Conservation (phyloP, 2,329 filamentous ascomycete genomes). For the Aspergillus ruber region DNA sequence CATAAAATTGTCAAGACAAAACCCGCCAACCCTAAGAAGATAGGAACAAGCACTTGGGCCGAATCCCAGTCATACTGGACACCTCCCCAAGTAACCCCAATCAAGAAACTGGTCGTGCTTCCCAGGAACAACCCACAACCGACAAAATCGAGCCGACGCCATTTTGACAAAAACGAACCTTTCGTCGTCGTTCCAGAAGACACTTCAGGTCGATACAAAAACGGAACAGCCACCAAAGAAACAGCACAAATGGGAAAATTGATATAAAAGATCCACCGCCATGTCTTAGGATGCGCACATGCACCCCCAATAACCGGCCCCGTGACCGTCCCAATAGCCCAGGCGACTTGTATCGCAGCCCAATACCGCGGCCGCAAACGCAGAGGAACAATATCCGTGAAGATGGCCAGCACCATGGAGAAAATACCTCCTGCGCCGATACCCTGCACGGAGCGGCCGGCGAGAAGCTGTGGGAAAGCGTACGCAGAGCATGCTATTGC, state of each 20-base stretch:
- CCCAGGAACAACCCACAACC: constrained; percentile 57
- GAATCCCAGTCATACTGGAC: constrained; percentile 59
- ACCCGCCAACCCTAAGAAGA: constrained; percentile 50
- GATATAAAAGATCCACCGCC: constrained; percentile 35
- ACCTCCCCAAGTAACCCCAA: constrained; percentile 60
- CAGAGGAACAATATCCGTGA: constrained; percentile 41
- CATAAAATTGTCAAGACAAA: constrained; percentile 50
- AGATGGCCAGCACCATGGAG: constrained; percentile 37
- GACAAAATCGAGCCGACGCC: constrained; percentile 56
- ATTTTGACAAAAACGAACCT: constrained; percentile 41
- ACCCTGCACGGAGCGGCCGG: constrained; percentile 40
- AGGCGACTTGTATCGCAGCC: constrained; percentile 35
- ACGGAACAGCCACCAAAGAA: constrained; percentile 33
- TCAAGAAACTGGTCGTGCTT: constrained; percentile 53
- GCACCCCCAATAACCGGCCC: constrained; percentile 39
- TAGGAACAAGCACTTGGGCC: constrained; percentile 56
- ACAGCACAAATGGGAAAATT: constrained; percentile 31
- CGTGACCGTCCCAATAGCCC: constrained; percentile 34
- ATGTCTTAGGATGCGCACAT: constrained; percentile 33
- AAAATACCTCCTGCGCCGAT: constrained; percentile 42
- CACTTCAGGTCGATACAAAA: constrained; percentile 51
- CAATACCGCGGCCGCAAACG: constrained; percentile 34
- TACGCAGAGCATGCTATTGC: constrained; percentile 38
- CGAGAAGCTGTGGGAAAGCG: constrained; percentile 41
- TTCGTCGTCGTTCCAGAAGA: constrained; percentile 25